These are phyloP conservation scores for Petunia axillaris DNA, from an alignment of 257 asterid species.

Conservation along the genomic window DNA sequence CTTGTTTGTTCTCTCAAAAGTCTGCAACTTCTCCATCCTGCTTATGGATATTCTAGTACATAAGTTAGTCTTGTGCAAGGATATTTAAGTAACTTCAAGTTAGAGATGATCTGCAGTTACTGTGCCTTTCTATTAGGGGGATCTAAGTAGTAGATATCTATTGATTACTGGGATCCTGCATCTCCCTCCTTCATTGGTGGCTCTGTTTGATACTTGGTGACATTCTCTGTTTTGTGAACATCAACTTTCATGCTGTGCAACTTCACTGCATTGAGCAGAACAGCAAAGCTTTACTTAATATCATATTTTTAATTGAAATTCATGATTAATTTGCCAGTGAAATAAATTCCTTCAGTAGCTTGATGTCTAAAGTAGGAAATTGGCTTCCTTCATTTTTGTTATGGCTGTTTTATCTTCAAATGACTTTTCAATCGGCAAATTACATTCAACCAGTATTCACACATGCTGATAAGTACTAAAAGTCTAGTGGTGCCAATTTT, in stretches of 20 bases:
- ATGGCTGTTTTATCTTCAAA: neutral
- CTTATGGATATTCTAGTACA: neutral
- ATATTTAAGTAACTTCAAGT: neutral
- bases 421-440: neutral
- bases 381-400: neutral
- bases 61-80: neutral
- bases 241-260: neutral
- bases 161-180: neutral
- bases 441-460: neutral
- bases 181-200: neutral
- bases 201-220: neutral
- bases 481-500: neutral
- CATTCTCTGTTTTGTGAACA: neutral
- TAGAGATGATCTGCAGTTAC: neutral
- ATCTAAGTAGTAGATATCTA: neutral
- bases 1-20: neutral
- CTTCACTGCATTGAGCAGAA: neutral
- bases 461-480: neutral
- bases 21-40: neutral
- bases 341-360: neutral
- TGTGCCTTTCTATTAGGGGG: neutral
- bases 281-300: neutral
- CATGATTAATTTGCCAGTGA: constrained; percentile 4
- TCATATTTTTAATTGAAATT: neutral
- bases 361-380: constrained; percentile 4